Percentiles rank a stretch among this genome's conserved stretches.
phyloP scores from a whole-genome alignment of 192 early-diverging fungal species.

The Backusella australiensis region DNA sequence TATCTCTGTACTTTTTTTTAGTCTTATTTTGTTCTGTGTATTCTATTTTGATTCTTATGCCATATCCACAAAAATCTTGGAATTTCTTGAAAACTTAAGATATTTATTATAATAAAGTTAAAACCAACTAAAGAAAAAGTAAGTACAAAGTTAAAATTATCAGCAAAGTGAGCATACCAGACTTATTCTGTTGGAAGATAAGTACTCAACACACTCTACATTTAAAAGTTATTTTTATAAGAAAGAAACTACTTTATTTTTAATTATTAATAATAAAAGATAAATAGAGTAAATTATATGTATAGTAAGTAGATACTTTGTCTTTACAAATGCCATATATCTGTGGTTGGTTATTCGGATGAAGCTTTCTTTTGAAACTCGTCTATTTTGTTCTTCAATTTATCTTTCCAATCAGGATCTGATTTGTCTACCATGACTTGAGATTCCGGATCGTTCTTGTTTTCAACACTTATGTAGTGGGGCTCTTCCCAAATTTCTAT shows the following conservation, averaged over 20 bases:
- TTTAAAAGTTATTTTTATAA: no score
- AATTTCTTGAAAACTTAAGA: no score
- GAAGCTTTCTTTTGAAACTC: neutral
- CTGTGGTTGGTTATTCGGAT: neutral
- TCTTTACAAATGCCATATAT: neutral
- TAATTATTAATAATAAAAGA: neutral
- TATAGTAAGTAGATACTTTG: neutral
- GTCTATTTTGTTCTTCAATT: slow-evolving; percentile 24
- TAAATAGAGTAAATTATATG: neutral
- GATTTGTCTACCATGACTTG: slow-evolving; percentile 15
- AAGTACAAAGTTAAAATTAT: no score
- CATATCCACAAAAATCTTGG: no score
- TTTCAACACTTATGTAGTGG: slow-evolving; percentile 16
- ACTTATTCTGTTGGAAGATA: neutral
- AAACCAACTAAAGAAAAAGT: no score
- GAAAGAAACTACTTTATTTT: neutral
- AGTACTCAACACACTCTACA: no score
- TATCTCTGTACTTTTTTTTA: no score
- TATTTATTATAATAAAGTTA: no score
- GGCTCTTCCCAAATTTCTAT: slow-evolving; percentile 30
- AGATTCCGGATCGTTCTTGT: neutral
- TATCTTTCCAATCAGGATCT: slow-evolving; percentile 12
- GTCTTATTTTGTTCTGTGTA: no score
- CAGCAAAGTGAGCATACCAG: no score
- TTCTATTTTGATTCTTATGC: no score